phyloP scores from a whole-genome alignment of 345 rosid genomes.

The Pugionium cornutum region DNA sequence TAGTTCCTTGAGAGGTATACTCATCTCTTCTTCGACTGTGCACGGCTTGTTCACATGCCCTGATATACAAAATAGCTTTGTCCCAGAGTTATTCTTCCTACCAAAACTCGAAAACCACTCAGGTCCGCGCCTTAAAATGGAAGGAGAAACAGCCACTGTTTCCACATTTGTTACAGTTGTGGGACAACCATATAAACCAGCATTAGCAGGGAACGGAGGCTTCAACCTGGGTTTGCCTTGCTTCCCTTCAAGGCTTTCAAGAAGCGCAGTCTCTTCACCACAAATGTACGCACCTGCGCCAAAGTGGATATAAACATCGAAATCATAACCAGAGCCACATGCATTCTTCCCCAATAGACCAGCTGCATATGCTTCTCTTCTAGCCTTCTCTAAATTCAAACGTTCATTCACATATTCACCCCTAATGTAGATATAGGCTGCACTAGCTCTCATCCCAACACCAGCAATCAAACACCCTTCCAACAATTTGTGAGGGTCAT shows the following conservation, averaged over 20 bases:
- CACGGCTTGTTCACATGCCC: slow-evolving; percentile 97
- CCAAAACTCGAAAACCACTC: slow-evolving; percentile 99
- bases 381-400: slow-evolving; percentile 69
- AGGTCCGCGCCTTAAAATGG: slow-evolving; percentile 92
- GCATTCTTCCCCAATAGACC: slow-evolving; percentile 95
- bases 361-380: slow-evolving; percentile 90
- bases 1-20: slow-evolving; percentile 87
- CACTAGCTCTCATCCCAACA: slow-evolving; percentile 96
- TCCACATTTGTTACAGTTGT: slow-evolving; percentile 96
- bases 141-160: slow-evolving; percentile 96
- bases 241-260: slow-evolving; percentile 96
- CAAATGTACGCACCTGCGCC: slow-evolving; percentile 99
- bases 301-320: slow-evolving; percentile 91
- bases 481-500: slow-evolving; percentile 92
- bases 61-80: slow-evolving; percentile 79
- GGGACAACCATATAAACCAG: slow-evolving; percentile 95
- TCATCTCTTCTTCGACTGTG: slow-evolving; percentile 97
- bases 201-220: slow-evolving; percentile 99
- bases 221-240: slow-evolving; percentile 98
- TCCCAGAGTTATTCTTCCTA: slow-evolving; percentile 89
- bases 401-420: slow-evolving; percentile 98
- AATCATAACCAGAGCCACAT: slow-evolving; percentile 97
- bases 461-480: slow-evolving; percentile 99
- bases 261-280: slow-evolving; percentile 97
- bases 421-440: slow-evolving; percentile 94